Evolutionary conservation across 805 yeast species (phyloP).

Genomic region (Clavispora asparagi): DNA sequence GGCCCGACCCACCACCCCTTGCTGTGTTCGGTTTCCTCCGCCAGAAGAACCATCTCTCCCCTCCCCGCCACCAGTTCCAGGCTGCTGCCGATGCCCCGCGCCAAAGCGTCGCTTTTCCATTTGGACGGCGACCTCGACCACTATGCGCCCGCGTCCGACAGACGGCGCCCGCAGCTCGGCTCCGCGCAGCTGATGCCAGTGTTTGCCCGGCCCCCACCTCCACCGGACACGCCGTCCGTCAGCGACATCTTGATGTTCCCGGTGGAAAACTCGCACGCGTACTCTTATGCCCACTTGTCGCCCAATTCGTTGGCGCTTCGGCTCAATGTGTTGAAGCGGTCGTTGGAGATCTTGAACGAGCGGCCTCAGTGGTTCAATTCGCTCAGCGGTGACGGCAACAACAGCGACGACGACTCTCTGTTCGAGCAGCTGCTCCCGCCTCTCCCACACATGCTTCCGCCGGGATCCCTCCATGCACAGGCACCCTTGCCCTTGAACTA

Average conservation of each 20-base stretch:
- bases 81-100: neutral
- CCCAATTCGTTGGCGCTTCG: slow-evolving; percentile 77
- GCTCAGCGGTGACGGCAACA: slow-evolving; percentile 4
- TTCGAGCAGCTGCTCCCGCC: slow-evolving; percentile 1
- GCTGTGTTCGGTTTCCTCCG: too few relatives aligned
- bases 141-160: neutral
- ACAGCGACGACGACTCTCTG: slow-evolving; percentile 5
- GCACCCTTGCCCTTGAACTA: too few relatives aligned
- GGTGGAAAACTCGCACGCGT: slow-evolving; percentile 76
- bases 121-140: neutral
- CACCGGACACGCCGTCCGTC: slow-evolving; percentile 7
- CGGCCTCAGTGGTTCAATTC: slow-evolving; percentile 46
- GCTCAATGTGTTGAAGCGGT: slow-evolving; percentile 66
- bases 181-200: neutral
- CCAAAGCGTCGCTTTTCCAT: neutral
- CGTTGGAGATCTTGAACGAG: slow-evolving; percentile 66
- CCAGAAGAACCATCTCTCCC: too few relatives aligned
- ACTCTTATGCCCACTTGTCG: slow-evolving; percentile 76
- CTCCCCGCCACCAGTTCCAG: too few relatives aligned
- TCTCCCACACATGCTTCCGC: neutral
- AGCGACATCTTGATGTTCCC: slow-evolving; percentile 58
- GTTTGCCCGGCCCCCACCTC: neutral
- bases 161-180: neutral
- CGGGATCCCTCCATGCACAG: too few relatives aligned
- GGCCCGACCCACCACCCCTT: too few relatives aligned